Base-by-base conservation (phyloP, 345 rosid genomes). In the Mangifera indica region DNA sequence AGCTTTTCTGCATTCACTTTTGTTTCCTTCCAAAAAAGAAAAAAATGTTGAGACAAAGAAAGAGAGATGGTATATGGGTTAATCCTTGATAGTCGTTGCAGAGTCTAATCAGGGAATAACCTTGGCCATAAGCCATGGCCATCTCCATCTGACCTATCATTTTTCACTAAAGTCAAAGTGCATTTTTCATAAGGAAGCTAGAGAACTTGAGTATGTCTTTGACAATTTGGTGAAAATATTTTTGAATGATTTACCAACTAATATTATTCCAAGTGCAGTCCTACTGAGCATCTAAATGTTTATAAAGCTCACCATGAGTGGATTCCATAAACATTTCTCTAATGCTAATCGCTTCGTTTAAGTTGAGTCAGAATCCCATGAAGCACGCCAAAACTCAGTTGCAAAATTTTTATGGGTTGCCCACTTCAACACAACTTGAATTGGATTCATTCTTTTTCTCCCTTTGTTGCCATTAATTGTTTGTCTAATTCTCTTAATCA, bases 301-400 rank as follows among this genome's bases (percentile, higher is more conserved):
- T 69, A 6, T 70, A 21, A 10, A 57, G 44, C 65, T 60, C 56
- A 60, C 40, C 26, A 21, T 42, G 3, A 24, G 64, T 63, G 72
- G 71, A 71, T 48, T 70, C 63, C 78, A 65, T 69, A 18, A 24
- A 66, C 40, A 58, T 58, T 48, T 54, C 15, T 65, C 60, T 26
- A 67, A 66, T 62, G 56, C 44, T 65, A 62, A 54, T 46, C 26
- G 44, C 44, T 70, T 56, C 22, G n/a, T 59, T 37, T 29, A 10
- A 54, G 78, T 63, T 57, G 80, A 76, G 67, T 82, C 81, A 72
- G 75, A 79, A 71, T 70, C 45, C 72, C 83, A 74, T 60, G 54
- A 63, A 7, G 52, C 52, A 54, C 29, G 72, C 63, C 51, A 59
- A 62, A n/a, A 22, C 37, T 64, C 40, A 32, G 70, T 45, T 29